Evolutionary conservation across 106 monocot genomes (phyloP), one percentile per base, ranked within the genome.

Genomic region (Allium sativum): DNA sequence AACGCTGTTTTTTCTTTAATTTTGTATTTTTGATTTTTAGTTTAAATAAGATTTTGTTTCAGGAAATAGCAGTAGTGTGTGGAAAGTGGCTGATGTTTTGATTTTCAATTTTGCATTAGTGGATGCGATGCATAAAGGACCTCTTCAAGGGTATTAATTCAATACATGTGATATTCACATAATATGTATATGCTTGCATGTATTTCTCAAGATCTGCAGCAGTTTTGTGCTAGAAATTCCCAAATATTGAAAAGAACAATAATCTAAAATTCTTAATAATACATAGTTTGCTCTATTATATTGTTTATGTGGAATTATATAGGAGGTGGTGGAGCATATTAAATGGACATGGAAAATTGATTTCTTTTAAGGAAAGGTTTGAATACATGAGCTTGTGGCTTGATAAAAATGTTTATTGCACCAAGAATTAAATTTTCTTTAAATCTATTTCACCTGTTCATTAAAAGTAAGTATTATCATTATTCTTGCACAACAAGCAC

Each of bases 111-210:
- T 91, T 48, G 90, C 87, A 51, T 87, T 87, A 57, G 90, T 87
- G 96, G 90, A 91, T n/a, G n/a, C n/a, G 96, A 85, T 75, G 17
- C 96, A 98, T 66, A 91, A 50, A 40, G 91, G 87, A 59, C 8
- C 68, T 53, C 73, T 91, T 10, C 91, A 91, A 65, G 91, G 87
- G 95, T 90, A 79, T 7, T 10, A 14, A n/a, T n/a, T n/a, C n/a
- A n/a, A n/a, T n/a, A n/a, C n/a, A n/a, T n/a, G n/a, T n/a, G n/a
- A n/a, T n/a, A n/a, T n/a, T n/a, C n/a, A n/a, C n/a, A n/a, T n/a
- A n/a, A n/a, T n/a, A n/a, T n/a, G n/a, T n/a, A n/a, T n/a, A n/a
- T n/a, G n/a, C n/a, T n/a, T n/a, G n/a, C n/a, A n/a, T n/a, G n/a
- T n/a, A n/a, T n/a, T n/a, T n/a, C n/a, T n/a, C n/a, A n/a, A n/a